Evolutionary conservation across 2,329 filamentous ascomycete species (phyloP), one percentile per base, ranked within the genome.

Genomic region (Neofusicoccum ribis): DNA sequence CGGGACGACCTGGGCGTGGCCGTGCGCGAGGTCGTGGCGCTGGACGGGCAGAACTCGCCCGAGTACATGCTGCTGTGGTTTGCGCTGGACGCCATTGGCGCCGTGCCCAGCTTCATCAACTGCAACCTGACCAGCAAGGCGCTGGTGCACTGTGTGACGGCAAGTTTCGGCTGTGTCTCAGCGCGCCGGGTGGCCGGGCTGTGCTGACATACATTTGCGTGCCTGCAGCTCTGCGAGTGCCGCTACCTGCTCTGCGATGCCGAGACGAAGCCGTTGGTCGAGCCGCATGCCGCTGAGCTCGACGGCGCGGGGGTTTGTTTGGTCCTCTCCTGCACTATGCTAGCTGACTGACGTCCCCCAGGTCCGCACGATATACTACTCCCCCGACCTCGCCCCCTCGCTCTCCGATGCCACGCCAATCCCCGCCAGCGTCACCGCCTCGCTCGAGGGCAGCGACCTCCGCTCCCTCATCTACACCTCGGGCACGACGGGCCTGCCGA

Each of bases 21-120:
- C 70, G 83, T 85, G 0, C 83, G 84, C 4, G 83, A 90, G 44
- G 78, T 90, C 1, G 87, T 91, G 0, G 86, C 83, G 2, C 81
- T 91, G 66, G 90, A 89, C 74, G 84, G 91, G 74, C 83, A 82
- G 70, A 92, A 91, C 74, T 85, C 86, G n/a, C 83, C 87, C 0
- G 88, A 91, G 65, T 91, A 91, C 69, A 70, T 89, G 11, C 85
- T 90, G 58, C 83, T 84, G 2, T 89, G 88, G 85, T 72, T 91
- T 43, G 89, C 85, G 0, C 78, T 89, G 3, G 85, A 85, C 81
- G 83, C 86, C 7, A 85, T 91, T 64, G 89, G 89, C 2, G 86
- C 86, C 12, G 88, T 88, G 0, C 89, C 89, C 0, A 89, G 89
- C 0, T 84, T 90, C 76, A 89, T 92, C 73, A 92, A 92, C 73